phyloP scores from a whole-genome alignment of 345 rosid genomes.

The Eutrema heterophyllum region DNA sequence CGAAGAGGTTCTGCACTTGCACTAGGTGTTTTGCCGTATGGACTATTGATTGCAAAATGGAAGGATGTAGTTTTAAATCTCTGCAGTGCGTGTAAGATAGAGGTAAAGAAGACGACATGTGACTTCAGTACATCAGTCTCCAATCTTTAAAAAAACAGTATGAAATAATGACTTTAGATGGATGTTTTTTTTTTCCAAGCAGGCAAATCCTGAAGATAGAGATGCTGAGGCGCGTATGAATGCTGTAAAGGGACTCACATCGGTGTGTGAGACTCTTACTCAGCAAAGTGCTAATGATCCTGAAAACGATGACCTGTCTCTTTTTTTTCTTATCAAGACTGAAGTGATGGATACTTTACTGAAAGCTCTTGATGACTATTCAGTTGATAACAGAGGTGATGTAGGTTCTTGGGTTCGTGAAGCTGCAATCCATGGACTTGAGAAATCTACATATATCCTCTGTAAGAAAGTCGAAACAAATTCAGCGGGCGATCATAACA shows the following conservation, averaged over 20 bases:
- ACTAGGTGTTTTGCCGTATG: conserved; percentile 73
- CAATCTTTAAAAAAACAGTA: not conserved
- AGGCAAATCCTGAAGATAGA: conserved; percentile 86
- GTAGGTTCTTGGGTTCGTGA: conserved; percentile 99
- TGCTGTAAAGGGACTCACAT: conserved; percentile 85
- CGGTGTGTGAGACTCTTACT: conserved; percentile 78
- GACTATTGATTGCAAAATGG: conserved; percentile 58
- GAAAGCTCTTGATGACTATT: conserved; percentile 88
- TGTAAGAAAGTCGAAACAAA: conserved; percentile 36
- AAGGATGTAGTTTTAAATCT: conserved; percentile 67
- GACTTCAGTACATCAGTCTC: not conserved
- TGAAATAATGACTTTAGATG: conserved; percentile 12
- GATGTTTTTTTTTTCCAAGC: conserved; percentile 23
- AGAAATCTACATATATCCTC: conserved; percentile 74
- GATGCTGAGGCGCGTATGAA: conserved; percentile 96
- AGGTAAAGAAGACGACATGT: conserved; percentile 44
- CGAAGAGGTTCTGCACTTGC: conserved; percentile 93
- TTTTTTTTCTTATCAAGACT: conserved; percentile 59
- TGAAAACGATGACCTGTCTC: conserved; percentile 41
- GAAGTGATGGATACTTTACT: conserved; percentile 80
- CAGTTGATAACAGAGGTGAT: conserved; percentile 95
- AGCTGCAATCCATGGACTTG: conserved; percentile 92
- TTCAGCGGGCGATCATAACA: conserved; percentile 28
- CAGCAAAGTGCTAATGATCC: conserved; percentile 29
- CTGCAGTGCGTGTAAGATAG: conserved; percentile 64